Evolutionary conservation across 73 alveolate genomes (phyloP).

Genomic region (Tetrahymena borealis): DNA sequence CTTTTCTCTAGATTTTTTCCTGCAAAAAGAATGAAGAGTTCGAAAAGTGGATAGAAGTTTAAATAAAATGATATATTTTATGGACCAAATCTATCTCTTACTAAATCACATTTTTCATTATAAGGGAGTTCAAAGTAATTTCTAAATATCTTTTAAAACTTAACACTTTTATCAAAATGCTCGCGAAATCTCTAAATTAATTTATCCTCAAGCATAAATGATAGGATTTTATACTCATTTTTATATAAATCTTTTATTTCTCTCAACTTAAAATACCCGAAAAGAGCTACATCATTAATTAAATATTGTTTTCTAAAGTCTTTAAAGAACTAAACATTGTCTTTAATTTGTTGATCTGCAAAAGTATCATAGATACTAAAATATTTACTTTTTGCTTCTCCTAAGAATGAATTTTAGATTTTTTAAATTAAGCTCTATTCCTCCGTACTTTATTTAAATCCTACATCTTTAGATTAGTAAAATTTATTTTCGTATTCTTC

Average conservation of each 20-base stretch:
- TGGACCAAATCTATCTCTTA: not conserved
- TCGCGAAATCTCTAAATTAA: not conserved
- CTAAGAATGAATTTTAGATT: not conserved
- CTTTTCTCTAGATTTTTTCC: not conserved
- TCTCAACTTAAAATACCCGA: not conserved
- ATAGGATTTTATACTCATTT: not conserved
- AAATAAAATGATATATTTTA: not conserved
- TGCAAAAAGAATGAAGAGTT: not conserved
- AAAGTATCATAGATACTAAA: not conserved
- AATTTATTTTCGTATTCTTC: not conserved
- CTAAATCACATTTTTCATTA: not conserved
- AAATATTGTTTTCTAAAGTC: not conserved
- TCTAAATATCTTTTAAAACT: not conserved
- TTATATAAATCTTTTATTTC: not conserved
- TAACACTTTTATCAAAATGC: not conserved
- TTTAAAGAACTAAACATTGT: not conserved
- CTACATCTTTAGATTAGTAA: not conserved
- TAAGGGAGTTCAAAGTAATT: not conserved
- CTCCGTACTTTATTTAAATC: not conserved
- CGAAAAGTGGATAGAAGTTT: not conserved
- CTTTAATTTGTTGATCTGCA: not conserved
- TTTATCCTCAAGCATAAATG: not conserved
- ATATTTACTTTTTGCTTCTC: not conserved
- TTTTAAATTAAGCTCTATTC: not conserved
- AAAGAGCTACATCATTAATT: not conserved